Evolutionary conservation across 2,329 filamentous ascomycete species (phyloP), one percentile per base, ranked within the genome.

Genomic region (Exserohilum turcica): DNA sequence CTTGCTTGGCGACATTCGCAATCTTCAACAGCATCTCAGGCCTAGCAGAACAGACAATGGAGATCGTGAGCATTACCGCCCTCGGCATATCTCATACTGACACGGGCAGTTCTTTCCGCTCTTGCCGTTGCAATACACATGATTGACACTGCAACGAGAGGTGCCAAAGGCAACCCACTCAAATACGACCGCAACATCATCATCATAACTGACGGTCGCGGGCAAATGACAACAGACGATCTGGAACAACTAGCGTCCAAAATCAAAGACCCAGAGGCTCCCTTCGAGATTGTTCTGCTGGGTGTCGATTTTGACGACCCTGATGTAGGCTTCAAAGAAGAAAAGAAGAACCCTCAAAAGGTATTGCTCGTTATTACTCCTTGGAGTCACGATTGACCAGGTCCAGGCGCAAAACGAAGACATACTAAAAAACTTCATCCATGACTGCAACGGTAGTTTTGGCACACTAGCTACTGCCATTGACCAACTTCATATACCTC

Each of bases 291-390:
- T 37, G 82, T 88, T 1, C 78, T 97, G 9, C 77, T 97, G 48
- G 94, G 94, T 12, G 85, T 96, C 15, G 94, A 99, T 72, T 97
- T 99, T 74, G 92, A 99, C 70, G 92, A 97, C 71, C 72, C 85
- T 1, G 92, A 96, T 2, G 96, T 88, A 68, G 92, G 92, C 36
- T 90, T 91, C 70, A 96, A 96, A 73, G 93, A 97, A 76, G 92
- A 97, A 72, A 84, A 89, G 60, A 99, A 99, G 71, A 78, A 87
- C 15, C 61, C 72, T 0, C 71, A 74, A 45, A 97, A 97, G 81
- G 86, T 88, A 67, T 35, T 47, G 3, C 6, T 13, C 3, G 2
- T 29, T 13, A 6, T 44, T 5, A 31, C 29, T 28, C 29, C 5
- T 12, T 15, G 31, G 12, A 13, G 15, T 24, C 28, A 12, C n/a